Conservation (phyloP, 2,329 filamentous ascomycete genomes). For the Penicillium aurantiogriseum region DNA sequence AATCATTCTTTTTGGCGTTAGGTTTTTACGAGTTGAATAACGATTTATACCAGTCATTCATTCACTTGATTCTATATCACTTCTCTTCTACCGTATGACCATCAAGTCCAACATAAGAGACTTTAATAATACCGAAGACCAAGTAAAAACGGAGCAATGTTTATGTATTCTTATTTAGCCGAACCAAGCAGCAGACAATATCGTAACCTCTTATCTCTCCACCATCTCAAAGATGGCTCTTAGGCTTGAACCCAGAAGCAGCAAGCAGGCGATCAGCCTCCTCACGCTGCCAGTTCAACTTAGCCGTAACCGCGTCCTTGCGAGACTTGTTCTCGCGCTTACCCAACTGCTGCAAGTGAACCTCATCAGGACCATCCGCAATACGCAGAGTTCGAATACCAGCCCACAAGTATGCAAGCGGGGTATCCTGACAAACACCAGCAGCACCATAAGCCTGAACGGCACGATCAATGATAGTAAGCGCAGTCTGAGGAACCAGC, state of each 20-base stretch:
- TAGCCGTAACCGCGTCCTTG: conserved; percentile 42
- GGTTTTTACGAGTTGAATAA: conserved; percentile 16
- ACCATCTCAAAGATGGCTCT: conserved; percentile 33
- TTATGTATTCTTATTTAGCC: conserved; percentile 1
- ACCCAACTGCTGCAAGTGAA: conserved; percentile 66
- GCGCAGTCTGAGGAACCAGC: conserved; percentile 75
- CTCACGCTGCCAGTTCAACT: conserved; percentile 45
- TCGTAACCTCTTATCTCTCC: background rate
- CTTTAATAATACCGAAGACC: too few species aligned
- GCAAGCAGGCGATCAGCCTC: conserved; percentile 40
- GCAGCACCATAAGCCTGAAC: conserved; percentile 90
- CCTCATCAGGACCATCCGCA: conserved; percentile 94
- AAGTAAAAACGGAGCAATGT: background rate
- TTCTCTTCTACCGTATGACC: background rate
- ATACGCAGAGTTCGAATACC: conserved; percentile 77
- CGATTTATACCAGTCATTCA: conserved; percentile 15
- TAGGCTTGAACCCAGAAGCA: conserved; percentile 38
- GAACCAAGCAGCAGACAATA: background rate
- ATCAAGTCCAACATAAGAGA: background rate
- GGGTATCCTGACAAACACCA: conserved; percentile 91
- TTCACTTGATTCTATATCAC: conserved; percentile 7
- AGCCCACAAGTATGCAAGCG: conserved; percentile 80
- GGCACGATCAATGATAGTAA: conserved; percentile 89
- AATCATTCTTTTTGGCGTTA: conserved; percentile 11
- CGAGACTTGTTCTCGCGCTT: conserved; percentile 55